A percentile compares a stretch with the other conserved stretches of the same genome.
These are phyloP conservation scores for Abrus precatorius DNA, from an alignment of 306 rosid genomes.

Conservation along the genomic window DNA sequence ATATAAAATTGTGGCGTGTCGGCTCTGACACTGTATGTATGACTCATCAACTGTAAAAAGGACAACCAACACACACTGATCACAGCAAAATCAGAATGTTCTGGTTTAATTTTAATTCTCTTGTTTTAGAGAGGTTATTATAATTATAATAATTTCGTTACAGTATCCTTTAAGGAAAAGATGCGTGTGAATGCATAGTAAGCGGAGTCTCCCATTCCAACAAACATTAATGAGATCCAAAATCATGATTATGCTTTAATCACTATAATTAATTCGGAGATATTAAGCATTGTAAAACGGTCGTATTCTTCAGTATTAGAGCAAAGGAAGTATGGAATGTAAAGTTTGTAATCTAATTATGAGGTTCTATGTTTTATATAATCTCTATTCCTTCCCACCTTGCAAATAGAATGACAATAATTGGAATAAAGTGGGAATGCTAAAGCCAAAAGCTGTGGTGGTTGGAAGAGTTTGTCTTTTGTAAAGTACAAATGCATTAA, in stretches of 20 bases:
- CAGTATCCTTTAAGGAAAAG: constrained; percentile 50
- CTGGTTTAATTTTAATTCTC: constrained; percentile 16
- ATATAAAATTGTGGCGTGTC: constrained; percentile 49
- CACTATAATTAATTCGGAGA: constrained; percentile 1
- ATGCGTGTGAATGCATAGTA: constrained; percentile 54
- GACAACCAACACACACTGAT: constrained; percentile 40
- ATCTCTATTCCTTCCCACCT: constrained; percentile 5
- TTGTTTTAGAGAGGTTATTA: constrained; percentile 30
- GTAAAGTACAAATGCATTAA: constrained; percentile 32
- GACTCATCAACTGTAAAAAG: constrained; percentile 63
- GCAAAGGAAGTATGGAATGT: neutral
- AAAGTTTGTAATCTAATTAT: constrained; percentile 25
- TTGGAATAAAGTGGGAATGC: constrained; percentile 45
- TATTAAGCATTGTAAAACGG: constrained; percentile 37
- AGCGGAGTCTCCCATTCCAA: constrained; percentile 50
- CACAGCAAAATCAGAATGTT: constrained; percentile 43
- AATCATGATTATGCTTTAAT: constrained; percentile 48
- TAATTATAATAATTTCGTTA: constrained; percentile 30
- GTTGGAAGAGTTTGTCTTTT: constrained; percentile 48
- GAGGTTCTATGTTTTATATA: constrained; percentile 12
- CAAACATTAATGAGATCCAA: constrained; percentile 43
- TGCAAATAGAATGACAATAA: constrained; percentile 36
- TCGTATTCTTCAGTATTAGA: constrained; percentile 45
- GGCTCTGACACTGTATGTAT: constrained; percentile 54
- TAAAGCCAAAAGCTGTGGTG: constrained; percentile 44